phyloP scores from a whole-genome alignment of 257 asterid species.

The Petunia axillaris region DNA sequence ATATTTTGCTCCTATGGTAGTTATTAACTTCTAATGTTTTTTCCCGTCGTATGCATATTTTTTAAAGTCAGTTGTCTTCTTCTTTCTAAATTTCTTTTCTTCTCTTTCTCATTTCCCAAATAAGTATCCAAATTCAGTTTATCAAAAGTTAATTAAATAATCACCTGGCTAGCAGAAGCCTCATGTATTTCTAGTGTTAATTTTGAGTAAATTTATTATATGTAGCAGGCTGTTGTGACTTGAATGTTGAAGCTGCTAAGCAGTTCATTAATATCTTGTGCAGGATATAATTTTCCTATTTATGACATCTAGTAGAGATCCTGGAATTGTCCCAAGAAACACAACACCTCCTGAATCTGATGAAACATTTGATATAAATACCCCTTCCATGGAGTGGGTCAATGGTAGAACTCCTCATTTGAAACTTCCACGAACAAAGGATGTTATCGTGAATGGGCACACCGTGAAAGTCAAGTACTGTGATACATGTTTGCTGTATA shows the following conservation, averaged over 20 bases:
- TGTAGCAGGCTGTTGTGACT: not conserved
- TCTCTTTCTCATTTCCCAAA: slow-evolving; percentile 14
- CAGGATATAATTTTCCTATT: slow-evolving; percentile 80
- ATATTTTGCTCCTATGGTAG: not conserved
- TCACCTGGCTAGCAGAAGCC: not conserved
- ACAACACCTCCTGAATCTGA: slow-evolving; percentile 65
- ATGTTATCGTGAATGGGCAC: slow-evolving; percentile 73
- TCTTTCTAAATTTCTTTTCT: not conserved
- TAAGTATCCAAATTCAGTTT: not conserved
- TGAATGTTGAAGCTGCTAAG: slow-evolving; percentile 10
- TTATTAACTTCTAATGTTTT: not conserved
- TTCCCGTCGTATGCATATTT: not conserved
- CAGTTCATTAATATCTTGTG: slow-evolving; percentile 21
- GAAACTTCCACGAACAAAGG: slow-evolving; percentile 73
- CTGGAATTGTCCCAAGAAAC: slow-evolving; percentile 81
- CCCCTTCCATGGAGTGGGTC: slow-evolving; percentile 92
- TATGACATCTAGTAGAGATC: slow-evolving; percentile 79
- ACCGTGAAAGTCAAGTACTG: slow-evolving; percentile 76
- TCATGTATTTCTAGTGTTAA: not conserved
- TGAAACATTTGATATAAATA: slow-evolving; percentile 48
- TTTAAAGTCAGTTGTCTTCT: not conserved
- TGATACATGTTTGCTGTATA: slow-evolving; percentile 85
- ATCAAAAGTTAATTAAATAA: not conserved
- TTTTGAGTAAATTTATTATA: not conserved
- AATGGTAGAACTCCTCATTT: slow-evolving; percentile 75